A percentile compares a stretch with the other conserved stretches of the same genome.
Conservation (phyloP, 352 stramenopile genomes). For the Plasmopara muralis region DNA sequence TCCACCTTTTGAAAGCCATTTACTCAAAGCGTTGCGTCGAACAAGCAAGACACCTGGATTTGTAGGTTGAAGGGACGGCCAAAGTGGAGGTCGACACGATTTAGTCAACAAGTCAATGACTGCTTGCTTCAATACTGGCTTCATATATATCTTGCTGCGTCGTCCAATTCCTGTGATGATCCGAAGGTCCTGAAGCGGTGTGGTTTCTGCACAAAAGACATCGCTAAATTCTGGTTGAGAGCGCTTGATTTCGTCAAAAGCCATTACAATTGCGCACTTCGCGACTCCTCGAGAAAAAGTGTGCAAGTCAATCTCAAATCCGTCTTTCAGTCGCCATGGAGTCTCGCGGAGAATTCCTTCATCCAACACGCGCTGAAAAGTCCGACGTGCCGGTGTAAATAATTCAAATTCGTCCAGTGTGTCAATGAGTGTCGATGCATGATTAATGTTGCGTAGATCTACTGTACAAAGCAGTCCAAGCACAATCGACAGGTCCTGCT, state of each 20-base stretch:
- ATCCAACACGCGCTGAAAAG: constrained; percentile 48
- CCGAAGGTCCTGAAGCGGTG: constrained; percentile 38
- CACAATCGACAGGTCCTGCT: constrained; percentile 40
- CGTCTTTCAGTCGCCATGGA: constrained; percentile 46
- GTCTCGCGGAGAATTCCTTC: constrained; percentile 34
- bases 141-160: constrained; percentile 52
- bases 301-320: constrained; percentile 68
- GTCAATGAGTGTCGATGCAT: constrained; percentile 53
- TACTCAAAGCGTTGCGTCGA: constrained; percentile 38
- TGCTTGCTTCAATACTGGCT: constrained; percentile 48
- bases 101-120: constrained; percentile 46
- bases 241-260: constrained; percentile 41
- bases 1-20: constrained; percentile 49
- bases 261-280: constrained; percentile 63
- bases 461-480: constrained; percentile 36
- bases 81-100: constrained; percentile 41
- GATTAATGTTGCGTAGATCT: constrained; percentile 34
- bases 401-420: constrained; percentile 46
- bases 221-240: constrained; percentile 24
- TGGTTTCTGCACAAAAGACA: constrained; percentile 17
- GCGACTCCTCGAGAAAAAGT: constrained; percentile 54
- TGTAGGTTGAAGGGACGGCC: constrained; percentile 41
- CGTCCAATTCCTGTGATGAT: constrained; percentile 71
- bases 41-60: constrained; percentile 57
- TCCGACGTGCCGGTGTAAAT: constrained; percentile 34